Evolutionary conservation across 306 rosid genomes (phyloP).

Genomic region (Glycine tomentella): DNA sequence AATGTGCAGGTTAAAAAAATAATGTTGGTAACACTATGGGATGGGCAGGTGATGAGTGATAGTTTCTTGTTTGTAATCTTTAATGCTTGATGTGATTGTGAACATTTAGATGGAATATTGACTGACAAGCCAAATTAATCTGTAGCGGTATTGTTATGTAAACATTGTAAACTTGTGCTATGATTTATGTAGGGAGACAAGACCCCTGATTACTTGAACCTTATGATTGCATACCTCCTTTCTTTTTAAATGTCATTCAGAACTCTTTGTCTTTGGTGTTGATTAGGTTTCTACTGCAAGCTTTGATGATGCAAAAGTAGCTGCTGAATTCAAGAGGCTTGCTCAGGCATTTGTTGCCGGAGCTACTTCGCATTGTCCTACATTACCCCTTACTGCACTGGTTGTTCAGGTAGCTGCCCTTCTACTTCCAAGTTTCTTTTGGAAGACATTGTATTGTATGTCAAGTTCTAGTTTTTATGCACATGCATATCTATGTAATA

Average conservation of each 20-base stretch:
- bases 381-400: slow-evolving; percentile 79
- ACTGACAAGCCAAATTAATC: slow-evolving; percentile 23
- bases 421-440: slow-evolving; percentile 38
- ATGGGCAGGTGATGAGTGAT: not conserved
- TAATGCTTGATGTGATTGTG: not conserved
- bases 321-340: slow-evolving; percentile 74
- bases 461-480: slow-evolving; percentile 12
- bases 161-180: slow-evolving; percentile 25
- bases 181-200: slow-evolving; percentile 37
- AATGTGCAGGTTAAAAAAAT: slow-evolving; percentile 55
- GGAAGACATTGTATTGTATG: not conserved
- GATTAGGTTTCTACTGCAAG: slow-evolving; percentile 78
- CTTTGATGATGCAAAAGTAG: slow-evolving; percentile 64
- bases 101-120: slow-evolving; percentile 6
- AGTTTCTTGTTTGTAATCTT: slow-evolving; percentile 5
- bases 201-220: slow-evolving; percentile 7
- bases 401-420: slow-evolving; percentile 77
- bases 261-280: slow-evolving; percentile 38
- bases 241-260: not conserved
- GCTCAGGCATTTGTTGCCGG: slow-evolving; percentile 71
- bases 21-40: slow-evolving; percentile 3
- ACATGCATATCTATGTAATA: slow-evolving; percentile 22
- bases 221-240: slow-evolving; percentile 15
- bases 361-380: slow-evolving; percentile 64
- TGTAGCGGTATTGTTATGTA: not conserved